A percentile compares a stretch with the other conserved stretches of the same genome.
These are phyloP conservation scores for Prunella vulgaris DNA, from an alignment of 257 asterid genomes.

Conservation along the genomic window DNA sequence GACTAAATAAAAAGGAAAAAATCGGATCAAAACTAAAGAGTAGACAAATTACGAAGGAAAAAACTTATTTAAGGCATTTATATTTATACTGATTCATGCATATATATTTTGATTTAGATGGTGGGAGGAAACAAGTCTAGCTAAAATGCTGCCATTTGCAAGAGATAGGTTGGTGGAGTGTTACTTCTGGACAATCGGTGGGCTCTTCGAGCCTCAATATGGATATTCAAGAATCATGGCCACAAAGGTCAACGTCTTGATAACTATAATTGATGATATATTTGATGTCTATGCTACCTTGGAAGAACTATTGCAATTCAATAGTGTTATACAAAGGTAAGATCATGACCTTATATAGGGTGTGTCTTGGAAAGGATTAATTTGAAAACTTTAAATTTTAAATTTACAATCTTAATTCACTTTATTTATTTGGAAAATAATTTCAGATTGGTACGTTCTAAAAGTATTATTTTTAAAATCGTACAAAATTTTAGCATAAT, in stretches of 20 bases:
- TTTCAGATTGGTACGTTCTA: no score
- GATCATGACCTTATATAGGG: background rate
- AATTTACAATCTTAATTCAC: no score
- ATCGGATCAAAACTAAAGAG: no score
- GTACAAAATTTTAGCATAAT: no score
- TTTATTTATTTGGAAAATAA: no score
- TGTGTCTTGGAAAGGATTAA: no score
- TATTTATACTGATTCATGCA: no score
- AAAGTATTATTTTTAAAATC: no score
- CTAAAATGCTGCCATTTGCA: slow-evolving; percentile 35
- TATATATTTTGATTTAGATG: slow-evolving; percentile 23
- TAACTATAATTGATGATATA: slow-evolving; percentile 34
- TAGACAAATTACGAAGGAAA: no score
- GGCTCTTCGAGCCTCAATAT: slow-evolving; percentile 18
- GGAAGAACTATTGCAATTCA: slow-evolving; percentile 30
- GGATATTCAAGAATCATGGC: slow-evolving; percentile 18
- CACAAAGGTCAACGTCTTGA: slow-evolving; percentile 24
- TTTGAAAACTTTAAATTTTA: no score
- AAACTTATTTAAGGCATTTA: no score
- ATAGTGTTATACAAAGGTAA: slow-evolving; percentile 30
- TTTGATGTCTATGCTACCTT: slow-evolving; percentile 34
- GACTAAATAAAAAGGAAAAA: no score
- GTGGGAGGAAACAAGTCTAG: slow-evolving; percentile 37
- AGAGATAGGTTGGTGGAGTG: slow-evolving; percentile 50
- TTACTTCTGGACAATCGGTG: slow-evolving; percentile 33